Evolutionary conservation across 78 protist genomes (phyloP).

Genomic region (Dictyostelium firmibasis): DNA sequence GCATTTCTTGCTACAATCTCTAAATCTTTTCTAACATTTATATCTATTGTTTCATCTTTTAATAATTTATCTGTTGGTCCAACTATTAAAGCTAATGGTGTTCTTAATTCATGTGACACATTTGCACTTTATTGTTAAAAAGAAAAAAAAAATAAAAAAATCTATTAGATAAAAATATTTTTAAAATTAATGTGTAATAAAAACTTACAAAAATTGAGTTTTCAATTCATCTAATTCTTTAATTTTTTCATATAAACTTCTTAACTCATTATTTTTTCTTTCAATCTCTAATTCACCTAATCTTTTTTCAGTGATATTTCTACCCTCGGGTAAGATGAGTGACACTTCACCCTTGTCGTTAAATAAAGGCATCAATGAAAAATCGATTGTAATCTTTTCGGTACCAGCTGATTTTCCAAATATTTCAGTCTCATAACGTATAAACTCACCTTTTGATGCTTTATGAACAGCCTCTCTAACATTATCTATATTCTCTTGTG

Average conservation of each 20-base stretch:
- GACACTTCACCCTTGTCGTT: conserved; percentile 61
- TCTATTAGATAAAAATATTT: background rate
- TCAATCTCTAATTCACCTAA: conserved; percentile 54
- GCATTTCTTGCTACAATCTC: conserved; percentile 62
- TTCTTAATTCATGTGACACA: conserved; percentile 82
- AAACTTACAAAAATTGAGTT: conserved; percentile 65
- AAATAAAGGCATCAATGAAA: conserved; percentile 68
- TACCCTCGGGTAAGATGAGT: conserved; percentile 61
- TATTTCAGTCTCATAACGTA: conserved; percentile 56
- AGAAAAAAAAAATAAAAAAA: background rate
- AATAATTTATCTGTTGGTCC: conserved; percentile 72
- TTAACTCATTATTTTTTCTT: conserved; percentile 58
- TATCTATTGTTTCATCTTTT: conserved; percentile 14
- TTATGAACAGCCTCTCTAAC: conserved; percentile 28
- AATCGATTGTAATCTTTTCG: conserved; percentile 56
- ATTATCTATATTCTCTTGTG: conserved; percentile 1
- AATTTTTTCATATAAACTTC: conserved; percentile 55
- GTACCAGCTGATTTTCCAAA: conserved; percentile 81
- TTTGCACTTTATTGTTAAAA: conserved; percentile 59
- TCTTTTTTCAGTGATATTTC: conserved; percentile 68
- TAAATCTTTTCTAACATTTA: conserved; percentile 36
- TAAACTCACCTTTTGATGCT: conserved; percentile 56
- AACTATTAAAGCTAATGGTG: conserved; percentile 74
- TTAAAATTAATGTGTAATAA: background rate
- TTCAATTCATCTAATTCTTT: conserved; percentile 75